These are phyloP conservation scores for Hyaloscypha variabilis DNA, from an alignment of 495 filamentous ascomycete genomes.

Conservation along the genomic window DNA sequence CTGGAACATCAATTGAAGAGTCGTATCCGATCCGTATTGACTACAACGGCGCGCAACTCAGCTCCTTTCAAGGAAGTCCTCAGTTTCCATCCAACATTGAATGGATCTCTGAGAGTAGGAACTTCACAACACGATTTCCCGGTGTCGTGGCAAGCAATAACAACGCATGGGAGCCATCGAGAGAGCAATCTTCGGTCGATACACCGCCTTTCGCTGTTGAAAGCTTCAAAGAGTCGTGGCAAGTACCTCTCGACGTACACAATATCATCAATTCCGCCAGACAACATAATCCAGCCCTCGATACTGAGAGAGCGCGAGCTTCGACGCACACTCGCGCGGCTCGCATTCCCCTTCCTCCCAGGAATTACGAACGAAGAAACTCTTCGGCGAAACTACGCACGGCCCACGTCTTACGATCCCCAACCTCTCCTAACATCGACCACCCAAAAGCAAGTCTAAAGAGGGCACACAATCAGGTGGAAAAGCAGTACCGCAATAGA, in stretches of 20 bases:
- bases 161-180: not conserved
- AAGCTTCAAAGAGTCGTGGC: not conserved
- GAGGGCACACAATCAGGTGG: slow-evolving; percentile 43
- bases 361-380: not conserved
- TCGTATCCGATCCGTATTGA: not conserved
- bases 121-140: not conserved
- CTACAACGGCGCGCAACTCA: not conserved
- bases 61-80: not conserved
- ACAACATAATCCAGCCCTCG: not conserved
- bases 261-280: not conserved
- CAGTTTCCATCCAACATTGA: not conserved
- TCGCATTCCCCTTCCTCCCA: not conserved
- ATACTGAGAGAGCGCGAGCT: not conserved
- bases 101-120: not conserved
- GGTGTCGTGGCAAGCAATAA: not conserved
- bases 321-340: not conserved
- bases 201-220: not conserved
- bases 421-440: not conserved
- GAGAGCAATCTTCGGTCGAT: not conserved
- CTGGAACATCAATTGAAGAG: not conserved
- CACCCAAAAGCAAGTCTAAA: not conserved
- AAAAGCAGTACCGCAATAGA: slow-evolving; percentile 53
- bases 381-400: slow-evolving; percentile 3
- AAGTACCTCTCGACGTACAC: not conserved
- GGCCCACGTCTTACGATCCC: not conserved